phyloP scores from a whole-genome alignment of 768 basidiomycete genomes.

The Cubamyces sp. region DNA sequence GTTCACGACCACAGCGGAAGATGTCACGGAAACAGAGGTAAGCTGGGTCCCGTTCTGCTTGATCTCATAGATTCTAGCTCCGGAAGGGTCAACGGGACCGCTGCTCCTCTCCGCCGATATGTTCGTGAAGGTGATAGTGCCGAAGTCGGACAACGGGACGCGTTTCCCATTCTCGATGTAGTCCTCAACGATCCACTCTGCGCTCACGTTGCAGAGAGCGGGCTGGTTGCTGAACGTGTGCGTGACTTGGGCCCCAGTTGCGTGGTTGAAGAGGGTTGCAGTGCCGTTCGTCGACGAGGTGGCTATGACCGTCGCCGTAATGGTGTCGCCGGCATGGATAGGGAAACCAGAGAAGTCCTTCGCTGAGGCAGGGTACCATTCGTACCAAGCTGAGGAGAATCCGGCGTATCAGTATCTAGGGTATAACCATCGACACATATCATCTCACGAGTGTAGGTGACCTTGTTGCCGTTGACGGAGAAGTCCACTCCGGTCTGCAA shows the following conservation, averaged over 20 bases:
- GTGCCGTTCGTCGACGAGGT: conserved; percentile 32
- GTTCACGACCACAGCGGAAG: conserved; percentile 31
- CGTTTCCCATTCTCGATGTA: conserved; percentile 29
- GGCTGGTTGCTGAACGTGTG: conserved; percentile 35
- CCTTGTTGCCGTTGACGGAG: conserved; percentile 28
- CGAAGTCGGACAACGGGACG: conserved; percentile 45
- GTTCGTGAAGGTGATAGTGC: conserved; percentile 41
- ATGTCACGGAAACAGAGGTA: conserved; percentile 34
- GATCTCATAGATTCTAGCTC: conserved; percentile 41
- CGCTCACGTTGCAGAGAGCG: conserved; percentile 40
- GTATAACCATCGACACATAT: no score
- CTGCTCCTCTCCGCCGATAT: conserved; percentile 35
- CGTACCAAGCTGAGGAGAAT: conserved; percentile 35
- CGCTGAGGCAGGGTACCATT: conserved; percentile 40
- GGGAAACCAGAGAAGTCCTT: conserved; percentile 39
- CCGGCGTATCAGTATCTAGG: no score
- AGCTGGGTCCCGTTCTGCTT: conserved; percentile 38
- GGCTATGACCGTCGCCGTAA: conserved; percentile 37
- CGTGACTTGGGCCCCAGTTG: conserved; percentile 34
- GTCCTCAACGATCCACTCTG: conserved; percentile 46
- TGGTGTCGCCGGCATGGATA: conserved; percentile 35
- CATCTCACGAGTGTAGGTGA: conserved; percentile 37
- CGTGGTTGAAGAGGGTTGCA: conserved; percentile 34
- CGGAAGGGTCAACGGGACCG: conserved; percentile 34
- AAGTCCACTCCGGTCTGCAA: conserved; percentile 43